Conservation (phyloP, 192 early-diverging fungal species). For the Lobosporangium transversale region DNA sequence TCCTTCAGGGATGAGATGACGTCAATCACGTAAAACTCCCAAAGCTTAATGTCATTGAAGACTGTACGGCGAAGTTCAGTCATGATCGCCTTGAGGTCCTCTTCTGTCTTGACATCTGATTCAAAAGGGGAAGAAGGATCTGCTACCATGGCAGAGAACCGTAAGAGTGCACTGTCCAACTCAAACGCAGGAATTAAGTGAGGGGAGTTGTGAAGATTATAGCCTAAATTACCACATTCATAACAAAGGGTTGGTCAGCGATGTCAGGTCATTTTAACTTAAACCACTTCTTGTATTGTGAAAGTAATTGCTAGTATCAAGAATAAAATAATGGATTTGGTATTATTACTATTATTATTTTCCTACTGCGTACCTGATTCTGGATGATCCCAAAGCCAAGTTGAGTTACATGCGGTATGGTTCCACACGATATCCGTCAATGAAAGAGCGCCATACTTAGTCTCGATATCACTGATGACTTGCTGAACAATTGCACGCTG, state of each 20-base stretch:
- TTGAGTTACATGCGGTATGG: constrained; percentile 94
- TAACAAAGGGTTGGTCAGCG: too few species aligned
- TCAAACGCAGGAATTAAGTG: constrained; percentile 94
- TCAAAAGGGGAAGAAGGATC: constrained; percentile 54
- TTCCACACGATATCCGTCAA: constrained; percentile 99
- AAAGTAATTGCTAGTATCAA: too few species aligned
- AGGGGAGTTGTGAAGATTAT: constrained; percentile 94
- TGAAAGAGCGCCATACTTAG: constrained; percentile 76
- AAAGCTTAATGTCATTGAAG: constrained; percentile 73
- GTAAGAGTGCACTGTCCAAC: constrained; percentile 86
- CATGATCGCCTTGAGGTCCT: constrained; percentile 76
- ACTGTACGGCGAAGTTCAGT: constrained; percentile 62
- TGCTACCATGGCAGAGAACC: constrained; percentile 71
- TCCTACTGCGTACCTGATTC: constrained; percentile 88
- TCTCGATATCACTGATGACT: constrained; percentile 64
- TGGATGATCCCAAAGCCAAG: constrained; percentile 95
- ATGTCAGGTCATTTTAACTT: too few species aligned
- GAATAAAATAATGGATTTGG: too few species aligned
- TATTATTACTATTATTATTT: too few species aligned
- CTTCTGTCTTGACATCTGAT: constrained; percentile 67
- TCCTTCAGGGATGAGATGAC: constrained; percentile 57
- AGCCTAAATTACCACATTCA: too few species aligned
- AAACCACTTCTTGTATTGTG: too few species aligned
- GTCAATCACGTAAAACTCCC: constrained; percentile 91
- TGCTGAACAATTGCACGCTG: constrained; percentile 69